phyloP scores from a whole-genome alignment of 306 rosid genomes.

The Bauhinia variegata region DNA sequence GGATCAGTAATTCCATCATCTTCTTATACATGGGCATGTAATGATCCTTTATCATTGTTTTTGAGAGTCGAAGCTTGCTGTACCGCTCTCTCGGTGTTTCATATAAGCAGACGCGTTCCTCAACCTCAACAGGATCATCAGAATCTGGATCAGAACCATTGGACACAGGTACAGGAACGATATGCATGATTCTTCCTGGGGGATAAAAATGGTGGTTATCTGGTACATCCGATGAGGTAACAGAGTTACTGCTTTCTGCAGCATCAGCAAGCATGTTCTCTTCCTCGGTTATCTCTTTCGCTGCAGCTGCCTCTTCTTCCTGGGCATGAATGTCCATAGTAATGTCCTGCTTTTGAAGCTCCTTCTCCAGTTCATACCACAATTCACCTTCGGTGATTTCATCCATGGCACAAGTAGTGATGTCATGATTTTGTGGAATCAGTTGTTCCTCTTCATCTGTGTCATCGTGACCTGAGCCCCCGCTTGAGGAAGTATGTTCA shows the following conservation, averaged over 20 bases:
- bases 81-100: slow-evolving; percentile 88
- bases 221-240: slow-evolving; percentile 56
- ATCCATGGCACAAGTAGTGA: slow-evolving; percentile 44
- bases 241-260: slow-evolving; percentile 59
- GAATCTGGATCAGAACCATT: slow-evolving; percentile 48
- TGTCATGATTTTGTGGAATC: slow-evolving; percentile 46
- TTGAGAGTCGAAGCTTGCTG: slow-evolving; percentile 91
- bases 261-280: slow-evolving; percentile 67
- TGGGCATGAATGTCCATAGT: slow-evolving; percentile 45
- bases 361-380: slow-evolving; percentile 87
- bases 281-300: slow-evolving; percentile 75
- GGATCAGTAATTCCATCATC: slow-evolving; percentile 86
- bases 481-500: slow-evolving; percentile 49
- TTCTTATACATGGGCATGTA: slow-evolving; percentile 98
- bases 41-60: slow-evolving; percentile 92
- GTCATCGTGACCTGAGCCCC: slow-evolving; percentile 70
- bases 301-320: slow-evolving; percentile 80
- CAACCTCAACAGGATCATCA: slow-evolving; percentile 43
- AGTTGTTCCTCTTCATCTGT: slow-evolving; percentile 77
- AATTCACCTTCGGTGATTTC: slow-evolving; percentile 77
- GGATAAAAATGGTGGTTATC: slow-evolving; percentile 81
- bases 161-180: slow-evolving; percentile 53
- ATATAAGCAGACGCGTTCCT: slow-evolving; percentile 65
- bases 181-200: slow-evolving; percentile 92
- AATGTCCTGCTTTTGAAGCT: slow-evolving; percentile 70